phyloP scores from a whole-genome alignment of 1,139 yeast species.

The Diutina ranongensis region DNA sequence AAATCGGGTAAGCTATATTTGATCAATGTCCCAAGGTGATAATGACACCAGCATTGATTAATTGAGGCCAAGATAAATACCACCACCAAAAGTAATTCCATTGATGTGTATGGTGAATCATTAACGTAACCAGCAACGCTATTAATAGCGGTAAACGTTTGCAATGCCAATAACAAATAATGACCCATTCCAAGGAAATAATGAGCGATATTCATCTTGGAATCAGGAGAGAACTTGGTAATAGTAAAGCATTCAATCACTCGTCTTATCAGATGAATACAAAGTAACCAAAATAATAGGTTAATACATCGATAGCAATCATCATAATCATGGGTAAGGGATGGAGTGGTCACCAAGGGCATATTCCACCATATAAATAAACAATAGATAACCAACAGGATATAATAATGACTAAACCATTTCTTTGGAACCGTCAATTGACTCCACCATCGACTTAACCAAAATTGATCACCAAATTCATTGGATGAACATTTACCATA shows the following conservation, averaged over 20 bases:
- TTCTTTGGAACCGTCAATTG: constrained; percentile 1
- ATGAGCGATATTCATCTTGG: constrained; percentile 3
- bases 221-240: not conserved
- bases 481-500: not conserved
- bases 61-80: not conserved
- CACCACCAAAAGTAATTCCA: not conserved
- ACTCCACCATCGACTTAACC: not conserved
- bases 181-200: constrained; percentile 3
- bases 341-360: not conserved
- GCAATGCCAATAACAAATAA: not conserved
- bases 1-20: not conserved
- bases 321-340: not conserved
- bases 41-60: constrained; percentile 4
- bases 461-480: not conserved
- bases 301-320: not conserved
- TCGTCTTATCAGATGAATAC: not conserved
- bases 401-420: constrained; percentile 1
- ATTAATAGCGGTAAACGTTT: not conserved
- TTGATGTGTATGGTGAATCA: too few species aligned
- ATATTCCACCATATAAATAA: not conserved
- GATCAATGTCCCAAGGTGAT: not conserved
- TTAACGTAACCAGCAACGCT: not conserved
- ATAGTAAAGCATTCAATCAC: not conserved
- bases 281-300: not conserved
- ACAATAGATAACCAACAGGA: not conserved